Percentiles rank a stretch among this genome's conserved stretches.
phyloP scores from a whole-genome alignment of 73 alveolate genomes.

The Paramecium tetraurelia region DNA sequence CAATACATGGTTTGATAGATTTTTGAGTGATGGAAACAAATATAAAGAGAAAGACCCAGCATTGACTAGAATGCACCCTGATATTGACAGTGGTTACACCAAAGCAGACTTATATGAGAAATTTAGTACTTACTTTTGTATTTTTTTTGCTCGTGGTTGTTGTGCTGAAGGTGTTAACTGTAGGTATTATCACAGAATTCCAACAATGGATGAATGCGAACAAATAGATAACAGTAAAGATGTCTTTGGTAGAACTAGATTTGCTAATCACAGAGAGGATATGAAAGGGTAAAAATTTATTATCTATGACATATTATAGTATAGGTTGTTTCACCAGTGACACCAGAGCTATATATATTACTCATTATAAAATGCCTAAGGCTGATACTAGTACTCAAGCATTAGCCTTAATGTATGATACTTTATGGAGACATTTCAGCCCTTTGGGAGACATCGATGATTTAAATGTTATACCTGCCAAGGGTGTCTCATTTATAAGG shows the following conservation, averaged over 20 bases:
- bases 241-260: conserved; percentile 96
- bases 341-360: conserved; percentile 85
- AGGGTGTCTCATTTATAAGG: conserved; percentile 92
- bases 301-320: background rate
- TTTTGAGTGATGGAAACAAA: conserved; percentile 85
- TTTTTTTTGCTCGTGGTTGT: conserved; percentile 94
- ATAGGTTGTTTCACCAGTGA: conserved; percentile 95
- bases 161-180: conserved; percentile 99
- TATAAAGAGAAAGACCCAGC: conserved; percentile 79
- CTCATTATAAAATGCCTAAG: conserved; percentile 84
- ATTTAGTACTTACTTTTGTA: conserved; percentile 89
- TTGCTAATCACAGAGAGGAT: conserved; percentile 92
- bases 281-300: conserved; percentile 73
- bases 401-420: conserved; percentile 85
- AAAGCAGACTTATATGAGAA: conserved; percentile 93
- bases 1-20: conserved; percentile 98
- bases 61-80: conserved; percentile 90
- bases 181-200: conserved; percentile 95
- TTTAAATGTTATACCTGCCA: conserved; percentile 84
- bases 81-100: conserved; percentile 95
- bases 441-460: conserved; percentile 98
- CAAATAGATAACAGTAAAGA: conserved; percentile 90
- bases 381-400: conserved; percentile 79
- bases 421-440: conserved; percentile 89
- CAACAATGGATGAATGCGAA: conserved; percentile 86